Base-by-base conservation (phyloP, 2,329 filamentous ascomycete genomes). In the Trichoderma harzianum region DNA sequence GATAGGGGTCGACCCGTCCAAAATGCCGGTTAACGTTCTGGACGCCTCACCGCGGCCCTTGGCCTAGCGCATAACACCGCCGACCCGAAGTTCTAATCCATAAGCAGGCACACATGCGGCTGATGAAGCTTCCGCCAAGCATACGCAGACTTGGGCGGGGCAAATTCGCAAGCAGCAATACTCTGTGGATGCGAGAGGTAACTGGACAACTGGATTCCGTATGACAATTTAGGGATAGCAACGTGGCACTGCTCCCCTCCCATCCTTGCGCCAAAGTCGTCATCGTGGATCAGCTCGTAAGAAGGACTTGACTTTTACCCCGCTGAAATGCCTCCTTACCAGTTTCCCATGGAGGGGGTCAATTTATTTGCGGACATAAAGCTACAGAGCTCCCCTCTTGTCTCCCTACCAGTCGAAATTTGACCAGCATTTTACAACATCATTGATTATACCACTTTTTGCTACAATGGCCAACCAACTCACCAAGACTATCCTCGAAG, bases 401-500 rank as follows among this genome's bases (percentile, higher is more conserved):
- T 28, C 21, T 21, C 21, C 39, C 18, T 47, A 32, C 8, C 3
- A 30, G 30, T 7, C 30, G 21, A 55, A 32, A 1, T 6, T 60
- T 34, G 24, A 26, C 14, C 26, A 57, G 7, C 26, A 57, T 57
- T 18, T 57, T 28, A 18, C 14, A 26, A 16, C 1, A 30, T 58
- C 39, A 14, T n/a, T 28, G 3, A 16, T 10, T 5, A 55, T 57
- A 18, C 16, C 7, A n/a, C 3, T 57, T 16, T 39, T 32, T 11
- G 14, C 5, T 10, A 62, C 12, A 14, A 62, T 62, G 32, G 34
- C 34, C 11, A 1, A n/a, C 47, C 16, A 39, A 14, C 36, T 11
- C 5, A 14, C 18, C 34, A 97, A 94, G 86, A 87, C 86, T 64
- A 82, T 88, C 74, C 81, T 91, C 77, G 79, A 83, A 43, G 82